Conservation (phyloP, 768 basidiomycete genomes). For the Lyophyllum decastes region DNA sequence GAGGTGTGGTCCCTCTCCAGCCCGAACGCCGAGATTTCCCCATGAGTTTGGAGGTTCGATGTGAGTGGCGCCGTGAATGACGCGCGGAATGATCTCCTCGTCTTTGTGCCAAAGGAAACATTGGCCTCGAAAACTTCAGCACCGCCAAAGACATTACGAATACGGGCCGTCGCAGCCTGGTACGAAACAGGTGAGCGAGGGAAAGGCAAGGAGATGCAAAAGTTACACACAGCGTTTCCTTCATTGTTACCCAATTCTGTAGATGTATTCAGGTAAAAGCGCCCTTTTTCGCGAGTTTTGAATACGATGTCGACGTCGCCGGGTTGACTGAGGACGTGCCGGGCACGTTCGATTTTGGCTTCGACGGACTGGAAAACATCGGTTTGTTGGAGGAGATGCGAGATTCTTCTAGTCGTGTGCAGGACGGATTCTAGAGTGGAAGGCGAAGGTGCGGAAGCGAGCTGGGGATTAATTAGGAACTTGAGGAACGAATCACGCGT, state of each 20-base stretch:
- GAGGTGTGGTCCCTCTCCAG: slow-evolving; percentile 79
- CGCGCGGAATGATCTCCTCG: slow-evolving; percentile 79
- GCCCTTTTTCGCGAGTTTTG: slow-evolving; percentile 71
- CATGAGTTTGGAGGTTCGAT: slow-evolving; percentile 61
- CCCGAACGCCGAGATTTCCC: slow-evolving; percentile 71
- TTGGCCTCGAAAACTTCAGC: slow-evolving; percentile 88
- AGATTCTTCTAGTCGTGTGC: slow-evolving; percentile 66
- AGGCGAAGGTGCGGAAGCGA: slow-evolving; percentile 23
- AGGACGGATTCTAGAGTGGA: slow-evolving; percentile 65
- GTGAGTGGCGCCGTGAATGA: slow-evolving; percentile 64
- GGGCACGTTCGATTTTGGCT: slow-evolving; percentile 60
- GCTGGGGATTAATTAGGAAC: slow-evolving; percentile 72
- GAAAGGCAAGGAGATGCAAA: background rate
- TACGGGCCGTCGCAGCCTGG: slow-evolving; percentile 73
- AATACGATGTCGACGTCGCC: slow-evolving; percentile 83
- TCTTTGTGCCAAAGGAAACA: slow-evolving; percentile 84
- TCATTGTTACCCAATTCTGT: slow-evolving; percentile 95
- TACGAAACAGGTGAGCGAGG: background rate
- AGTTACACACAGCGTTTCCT: slow-evolving; percentile 78
- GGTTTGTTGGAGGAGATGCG: slow-evolving; percentile 65
- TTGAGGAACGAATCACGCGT: slow-evolving; percentile 83
- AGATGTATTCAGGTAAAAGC: slow-evolving; percentile 76
- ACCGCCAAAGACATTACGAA: slow-evolving; percentile 90
- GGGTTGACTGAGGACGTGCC: slow-evolving; percentile 49
- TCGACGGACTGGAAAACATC: slow-evolving; percentile 77